Conservation (phyloP, 2,329 filamentous ascomycete genomes). For the Metarhizium humberi region DNA sequence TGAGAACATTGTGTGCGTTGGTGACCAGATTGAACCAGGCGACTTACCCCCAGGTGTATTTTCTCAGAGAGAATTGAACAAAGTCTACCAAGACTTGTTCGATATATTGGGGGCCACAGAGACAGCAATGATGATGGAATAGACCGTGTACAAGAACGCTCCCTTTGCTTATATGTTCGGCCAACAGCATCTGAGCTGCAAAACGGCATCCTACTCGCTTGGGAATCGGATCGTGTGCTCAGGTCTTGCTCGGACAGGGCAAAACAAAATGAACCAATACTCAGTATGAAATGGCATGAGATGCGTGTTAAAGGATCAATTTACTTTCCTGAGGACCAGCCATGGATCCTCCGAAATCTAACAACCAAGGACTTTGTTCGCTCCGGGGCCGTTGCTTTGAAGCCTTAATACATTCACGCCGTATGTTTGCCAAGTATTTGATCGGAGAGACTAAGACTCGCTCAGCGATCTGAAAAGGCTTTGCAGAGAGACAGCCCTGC, state of each 20-base stretch:
- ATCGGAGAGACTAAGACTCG: no score
- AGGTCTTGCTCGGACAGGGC: no score
- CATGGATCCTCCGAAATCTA: constrained; percentile 8
- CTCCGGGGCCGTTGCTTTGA: constrained; percentile 5
- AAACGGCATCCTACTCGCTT: no score
- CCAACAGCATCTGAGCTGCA: no score
- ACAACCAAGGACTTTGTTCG: constrained; percentile 7
- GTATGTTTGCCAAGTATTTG: no score
- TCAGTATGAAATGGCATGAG: no score
- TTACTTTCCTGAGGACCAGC: not conserved
- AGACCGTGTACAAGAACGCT: not conserved
- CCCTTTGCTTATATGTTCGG: no score
- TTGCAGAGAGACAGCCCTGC: no score
- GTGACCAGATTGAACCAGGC: not conserved
- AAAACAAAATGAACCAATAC: no score
- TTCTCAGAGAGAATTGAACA: not conserved
- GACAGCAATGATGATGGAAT: not conserved
- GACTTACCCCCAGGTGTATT: constrained; percentile 5
- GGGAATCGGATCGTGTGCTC: no score
- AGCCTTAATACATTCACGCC: constrained; percentile 4
- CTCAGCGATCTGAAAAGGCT: no score
- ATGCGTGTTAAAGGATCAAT: not conserved
- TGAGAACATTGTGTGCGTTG: constrained; percentile 5
- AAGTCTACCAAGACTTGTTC: not conserved
- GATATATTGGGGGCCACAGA: not conserved